Conservation (phyloP, 2,329 filamentous ascomycete species). For the Trichoderma sp. region DNA sequence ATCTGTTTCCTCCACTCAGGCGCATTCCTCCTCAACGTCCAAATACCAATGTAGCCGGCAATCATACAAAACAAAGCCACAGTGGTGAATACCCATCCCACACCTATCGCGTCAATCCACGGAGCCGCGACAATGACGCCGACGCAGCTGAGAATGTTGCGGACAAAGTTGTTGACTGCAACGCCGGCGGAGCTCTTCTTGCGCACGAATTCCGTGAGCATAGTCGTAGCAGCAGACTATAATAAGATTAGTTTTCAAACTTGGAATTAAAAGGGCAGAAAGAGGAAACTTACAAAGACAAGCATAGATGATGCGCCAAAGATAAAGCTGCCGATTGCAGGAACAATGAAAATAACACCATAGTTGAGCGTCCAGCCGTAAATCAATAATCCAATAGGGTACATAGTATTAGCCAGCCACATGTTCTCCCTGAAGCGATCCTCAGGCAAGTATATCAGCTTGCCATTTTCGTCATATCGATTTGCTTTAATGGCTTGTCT, state of each 20-base stretch:
- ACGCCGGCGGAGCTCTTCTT: conserved; percentile 68
- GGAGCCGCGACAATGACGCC: conserved; percentile 69
- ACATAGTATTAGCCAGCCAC: conserved; percentile 70
- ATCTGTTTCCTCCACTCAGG: conserved; percentile 63
- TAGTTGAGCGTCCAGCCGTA: conserved; percentile 73
- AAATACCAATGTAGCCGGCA: conserved; percentile 57
- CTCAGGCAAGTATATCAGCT: conserved; percentile 68
- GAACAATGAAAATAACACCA: conserved; percentile 63
- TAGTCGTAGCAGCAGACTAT: conserved; percentile 66
- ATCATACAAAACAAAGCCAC: conserved; percentile 53
- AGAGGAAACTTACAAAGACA: conserved; percentile 56
- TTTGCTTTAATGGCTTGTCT: conserved; percentile 69
- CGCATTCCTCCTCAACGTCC: conserved; percentile 59
- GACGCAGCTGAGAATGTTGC: conserved; percentile 75
- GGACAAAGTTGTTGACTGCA: conserved; percentile 76
- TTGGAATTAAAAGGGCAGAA: background rate
- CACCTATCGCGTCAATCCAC: conserved; percentile 67
- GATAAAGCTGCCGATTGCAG: conserved; percentile 65
- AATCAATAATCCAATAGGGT: conserved; percentile 67
- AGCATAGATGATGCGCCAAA: conserved; percentile 80
- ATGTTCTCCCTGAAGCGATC: conserved; percentile 82
- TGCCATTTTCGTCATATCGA: conserved; percentile 65
- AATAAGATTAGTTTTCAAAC: background rate
- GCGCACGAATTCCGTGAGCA: conserved; percentile 83
- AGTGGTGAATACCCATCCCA: conserved; percentile 72